Evolutionary conservation across 179 eudicot species (phyloP).

Genomic region (Corrigiola litoralis): DNA sequence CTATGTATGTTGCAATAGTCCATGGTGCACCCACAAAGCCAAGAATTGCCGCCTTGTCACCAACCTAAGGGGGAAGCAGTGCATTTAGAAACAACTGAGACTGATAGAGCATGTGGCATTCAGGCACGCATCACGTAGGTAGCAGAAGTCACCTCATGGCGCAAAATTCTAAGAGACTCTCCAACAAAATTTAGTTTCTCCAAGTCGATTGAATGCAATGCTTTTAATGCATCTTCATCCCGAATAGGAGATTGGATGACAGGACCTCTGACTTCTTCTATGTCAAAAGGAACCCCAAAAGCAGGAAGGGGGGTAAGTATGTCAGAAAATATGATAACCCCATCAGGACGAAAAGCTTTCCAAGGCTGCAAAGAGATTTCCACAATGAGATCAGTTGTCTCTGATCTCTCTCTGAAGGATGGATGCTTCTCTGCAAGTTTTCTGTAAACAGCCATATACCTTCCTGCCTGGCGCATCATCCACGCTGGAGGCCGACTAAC

Average conservation of each 20-base stretch:
- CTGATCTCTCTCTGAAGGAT: constrained; percentile 96
- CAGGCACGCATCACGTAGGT: constrained; percentile 16
- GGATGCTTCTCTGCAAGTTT: constrained; percentile 95
- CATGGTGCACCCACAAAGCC: constrained; percentile 99
- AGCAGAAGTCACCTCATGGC: constrained; percentile 55
- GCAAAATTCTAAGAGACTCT: constrained; percentile 74
- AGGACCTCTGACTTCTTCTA: constrained; percentile 94
- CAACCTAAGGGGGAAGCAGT: constrained; percentile 51
- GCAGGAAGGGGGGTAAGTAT: constrained; percentile 97
- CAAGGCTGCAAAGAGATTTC: constrained; percentile 99
- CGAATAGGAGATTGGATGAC: constrained; percentile 90
- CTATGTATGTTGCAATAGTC: constrained; percentile 96
- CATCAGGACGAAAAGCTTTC: constrained; percentile 95
- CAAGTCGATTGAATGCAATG: constrained; percentile 77
- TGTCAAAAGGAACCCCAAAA: constrained; percentile 96
- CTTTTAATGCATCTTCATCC: constrained; percentile 67
- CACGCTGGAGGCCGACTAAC: constrained; percentile 89
- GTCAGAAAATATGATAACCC: constrained; percentile 94
- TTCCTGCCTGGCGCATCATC: constrained; percentile 99
- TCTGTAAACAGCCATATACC: constrained; percentile 96
- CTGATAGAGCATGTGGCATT: constrained; percentile 17
- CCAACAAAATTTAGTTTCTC: constrained; percentile 79
- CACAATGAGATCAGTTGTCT: constrained; percentile 97
- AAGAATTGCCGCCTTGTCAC: constrained; percentile 78
- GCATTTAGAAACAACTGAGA: constrained; percentile 16